Evolutionary conservation across 495 filamentous ascomycete genomes (phyloP).

Genomic region (Podospora comata): DNA sequence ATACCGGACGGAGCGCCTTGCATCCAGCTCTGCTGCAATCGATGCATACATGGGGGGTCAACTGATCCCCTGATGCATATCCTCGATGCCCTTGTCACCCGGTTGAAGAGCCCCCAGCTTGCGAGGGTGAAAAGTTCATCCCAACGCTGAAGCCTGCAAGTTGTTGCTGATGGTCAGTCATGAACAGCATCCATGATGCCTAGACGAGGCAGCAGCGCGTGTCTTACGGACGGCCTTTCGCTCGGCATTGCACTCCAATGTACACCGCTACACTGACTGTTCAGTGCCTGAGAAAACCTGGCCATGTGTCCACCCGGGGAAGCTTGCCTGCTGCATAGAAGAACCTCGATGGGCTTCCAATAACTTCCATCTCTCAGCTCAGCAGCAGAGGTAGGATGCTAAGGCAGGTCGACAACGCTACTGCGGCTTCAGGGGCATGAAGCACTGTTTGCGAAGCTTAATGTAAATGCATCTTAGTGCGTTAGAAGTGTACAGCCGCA

Average conservation of each 20-base stretch:
- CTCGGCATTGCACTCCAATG: not conserved
- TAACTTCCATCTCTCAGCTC: not conserved
- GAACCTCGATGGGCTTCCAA: not conserved
- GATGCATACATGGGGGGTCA: not conserved
- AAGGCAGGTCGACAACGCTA: not conserved
- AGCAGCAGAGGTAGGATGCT: not conserved
- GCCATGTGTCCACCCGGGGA: not conserved
- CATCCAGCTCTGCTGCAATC: not conserved
- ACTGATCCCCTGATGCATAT: not conserved
- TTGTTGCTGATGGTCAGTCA: not conserved
- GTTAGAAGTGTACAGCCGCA: not conserved
- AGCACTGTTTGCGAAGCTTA: not conserved
- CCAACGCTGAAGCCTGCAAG: not conserved
- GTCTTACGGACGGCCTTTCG: too few species aligned
- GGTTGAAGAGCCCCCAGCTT: not conserved
- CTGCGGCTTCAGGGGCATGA: not conserved
- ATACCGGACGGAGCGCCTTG: not conserved
- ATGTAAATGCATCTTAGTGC: not conserved
- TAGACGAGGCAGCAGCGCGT: not conserved
- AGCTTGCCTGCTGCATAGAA: not conserved
- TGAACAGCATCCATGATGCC: not conserved
- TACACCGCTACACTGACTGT: not conserved
- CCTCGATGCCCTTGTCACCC: too few species aligned
- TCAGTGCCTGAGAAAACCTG: not conserved
- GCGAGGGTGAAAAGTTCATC: not conserved